phyloP scores from a whole-genome alignment of 106 monocot species.

The Dendrobium huoshanense region DNA sequence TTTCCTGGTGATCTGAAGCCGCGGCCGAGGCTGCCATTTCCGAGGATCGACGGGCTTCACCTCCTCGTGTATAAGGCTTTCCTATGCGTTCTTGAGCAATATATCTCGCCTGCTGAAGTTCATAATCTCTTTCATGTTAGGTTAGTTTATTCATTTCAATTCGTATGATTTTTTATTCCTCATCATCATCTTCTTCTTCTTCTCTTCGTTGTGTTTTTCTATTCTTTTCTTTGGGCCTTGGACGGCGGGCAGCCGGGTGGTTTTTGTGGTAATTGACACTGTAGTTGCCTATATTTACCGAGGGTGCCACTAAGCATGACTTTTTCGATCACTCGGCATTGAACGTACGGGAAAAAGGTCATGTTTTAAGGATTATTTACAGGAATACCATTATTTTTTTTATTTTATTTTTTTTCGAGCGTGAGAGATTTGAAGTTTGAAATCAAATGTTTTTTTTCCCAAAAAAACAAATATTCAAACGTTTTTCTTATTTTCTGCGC shows the following conservation, averaged over 20 bases:
- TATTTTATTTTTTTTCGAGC: not conserved
- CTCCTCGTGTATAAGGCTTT: conserved; percentile 48
- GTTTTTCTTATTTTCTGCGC: not conserved
- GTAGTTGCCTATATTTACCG: not conserved
- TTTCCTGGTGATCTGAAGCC: not conserved
- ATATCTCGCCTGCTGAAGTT: conserved; percentile 34
- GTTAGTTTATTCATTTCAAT: conserved; percentile 15
- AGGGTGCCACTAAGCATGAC: not conserved
- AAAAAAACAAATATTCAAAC: not conserved
- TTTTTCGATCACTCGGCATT: not conserved
- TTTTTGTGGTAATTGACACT: not conserved
- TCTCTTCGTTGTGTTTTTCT: not conserved
- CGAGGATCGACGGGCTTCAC: conserved; percentile 62
- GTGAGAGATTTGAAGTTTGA: not conserved
- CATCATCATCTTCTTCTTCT: too few species aligned
- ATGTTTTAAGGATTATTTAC: not conserved
- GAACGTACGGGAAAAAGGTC: not conserved
- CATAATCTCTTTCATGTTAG: conserved; percentile 66
- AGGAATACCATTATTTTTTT: not conserved
- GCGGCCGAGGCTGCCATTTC: conserved; percentile 45
- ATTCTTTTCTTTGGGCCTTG: not conserved
- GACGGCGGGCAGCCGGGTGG: not conserved
- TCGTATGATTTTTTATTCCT: not conserved
- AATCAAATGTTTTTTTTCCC: not conserved
- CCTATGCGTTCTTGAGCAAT: conserved; percentile 47